Base-by-base conservation (phyloP, 306 rosid species). In the Arachis hypogaea region DNA sequence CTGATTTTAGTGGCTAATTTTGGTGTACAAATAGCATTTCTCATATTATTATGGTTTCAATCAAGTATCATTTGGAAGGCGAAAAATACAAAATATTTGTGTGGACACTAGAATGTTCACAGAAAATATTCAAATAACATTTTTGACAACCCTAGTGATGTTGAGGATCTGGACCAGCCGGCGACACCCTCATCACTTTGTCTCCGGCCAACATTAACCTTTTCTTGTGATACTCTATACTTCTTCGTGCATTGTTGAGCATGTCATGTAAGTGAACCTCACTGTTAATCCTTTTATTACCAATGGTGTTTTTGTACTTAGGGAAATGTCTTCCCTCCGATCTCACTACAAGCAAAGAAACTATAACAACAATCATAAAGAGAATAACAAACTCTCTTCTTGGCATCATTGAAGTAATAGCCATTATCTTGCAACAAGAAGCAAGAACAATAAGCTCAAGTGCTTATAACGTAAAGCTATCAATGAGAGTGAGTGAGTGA, bases 141-240 rank as follows among this genome's bases (percentile, higher is more conserved):
- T 33, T 33, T 33, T 33, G 3, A 9, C 16, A 72, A 11, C 66
- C 51, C 65, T 75, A 88, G 76, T 84, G 89, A 79, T 89, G 93
- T 7, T 82, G 79, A 54, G 86, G 77, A 77, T 89, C 89, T 16
- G 93, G 94, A 11, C 94, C 91, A 12, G 82, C 82, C 9, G 86
- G 86, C 56, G 84, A 69, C 41, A 69, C 0, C 51, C 86, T 79
- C 45, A 72, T 58, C 74, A 83, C 43, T 66, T 67, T 71, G 3
- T 2, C 69, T 50, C 2, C 59, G n/a, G 8, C 79, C 4, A 79
- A 7, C 82, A 83, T 83, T 60, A 73, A 71, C 66, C 86, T 76
- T 77, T 67, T 68, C 1, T 55, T 59, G 5, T 4, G 10, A 63
- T 74, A 68, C 77, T 63, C 63, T 33, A 33, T 33, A 1, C 47